phyloP scores from a whole-genome alignment of 768 basidiomycete species.

The Dacryopinax primogenitus region DNA sequence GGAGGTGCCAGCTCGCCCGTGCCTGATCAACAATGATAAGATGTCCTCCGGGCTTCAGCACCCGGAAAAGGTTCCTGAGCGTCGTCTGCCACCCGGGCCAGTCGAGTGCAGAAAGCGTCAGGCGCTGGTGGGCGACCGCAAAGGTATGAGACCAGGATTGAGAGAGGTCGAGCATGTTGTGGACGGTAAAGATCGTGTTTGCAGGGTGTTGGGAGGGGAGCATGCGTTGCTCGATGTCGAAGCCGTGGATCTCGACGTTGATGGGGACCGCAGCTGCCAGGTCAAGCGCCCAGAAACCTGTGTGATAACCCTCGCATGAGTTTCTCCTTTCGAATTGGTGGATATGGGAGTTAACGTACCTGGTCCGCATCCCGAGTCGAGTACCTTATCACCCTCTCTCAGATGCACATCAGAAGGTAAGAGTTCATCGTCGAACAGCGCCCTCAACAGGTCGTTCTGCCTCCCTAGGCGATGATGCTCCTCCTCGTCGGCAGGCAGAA shows the following conservation, averaged over 20 bases:
- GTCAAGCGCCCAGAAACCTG: slow-evolving; percentile 18
- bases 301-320: not conserved
- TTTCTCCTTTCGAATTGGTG: not conserved
- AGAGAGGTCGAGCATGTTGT: slow-evolving; percentile 23
- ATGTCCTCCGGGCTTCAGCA: slow-evolving; percentile 27
- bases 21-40: slow-evolving; percentile 25
- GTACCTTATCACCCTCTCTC: not conserved
- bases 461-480: not conserved
- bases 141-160: slow-evolving; percentile 26
- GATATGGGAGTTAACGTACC: not conserved
- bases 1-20: not conserved
- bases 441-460: not conserved
- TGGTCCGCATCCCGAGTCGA: not conserved
- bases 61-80: slow-evolving; percentile 25
- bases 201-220: slow-evolving; percentile 13
- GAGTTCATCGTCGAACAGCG: not conserved
- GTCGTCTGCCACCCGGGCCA: slow-evolving; percentile 23
- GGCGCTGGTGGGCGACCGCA: slow-evolving; percentile 26
- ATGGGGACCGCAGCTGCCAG: slow-evolving; percentile 10
- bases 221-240: slow-evolving; percentile 17
- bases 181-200: slow-evolving; percentile 16
- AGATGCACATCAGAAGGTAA: not conserved
- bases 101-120: slow-evolving; percentile 25
- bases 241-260: slow-evolving; percentile 13
- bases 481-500: not conserved